A percentile compares a stretch with the other conserved stretches of the same genome.
Conservation (phyloP, 345 rosid species). For the Firmiana major region DNA sequence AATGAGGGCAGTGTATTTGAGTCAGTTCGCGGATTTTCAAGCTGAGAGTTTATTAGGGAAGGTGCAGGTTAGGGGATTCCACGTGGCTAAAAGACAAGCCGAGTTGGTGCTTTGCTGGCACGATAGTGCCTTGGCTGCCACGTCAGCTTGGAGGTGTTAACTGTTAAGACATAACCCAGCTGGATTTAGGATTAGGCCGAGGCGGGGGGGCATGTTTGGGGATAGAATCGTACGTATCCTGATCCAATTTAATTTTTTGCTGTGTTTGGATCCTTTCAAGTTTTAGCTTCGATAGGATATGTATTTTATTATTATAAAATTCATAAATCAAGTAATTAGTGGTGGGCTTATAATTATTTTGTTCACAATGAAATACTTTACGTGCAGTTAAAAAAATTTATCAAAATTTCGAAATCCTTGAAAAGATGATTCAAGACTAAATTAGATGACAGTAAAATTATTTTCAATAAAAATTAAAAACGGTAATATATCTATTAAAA, state of each 20-base stretch:
- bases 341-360: too few relatives aligned
- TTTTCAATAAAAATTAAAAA: too few relatives aligned
- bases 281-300: too few relatives aligned
- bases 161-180: background rate
- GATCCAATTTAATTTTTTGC: background rate
- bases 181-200: background rate
- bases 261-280: background rate
- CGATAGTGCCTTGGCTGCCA: constrained; percentile 67
- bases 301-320: too few relatives aligned
- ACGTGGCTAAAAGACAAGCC: constrained; percentile 78
- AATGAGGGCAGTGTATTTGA: constrained; percentile 65
- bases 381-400: too few relatives aligned
- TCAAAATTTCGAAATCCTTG: too few relatives aligned
- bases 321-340: too few relatives aligned
- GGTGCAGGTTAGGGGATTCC: constrained; percentile 80
- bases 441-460: too few relatives aligned
- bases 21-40: constrained; percentile 83
- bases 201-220: background rate
- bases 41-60: constrained; percentile 71
- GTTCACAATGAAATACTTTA: too few relatives aligned
- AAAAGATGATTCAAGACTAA: too few relatives aligned
- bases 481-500: too few relatives aligned
- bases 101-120: constrained; percentile 97
- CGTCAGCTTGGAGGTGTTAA: constrained; percentile 83
- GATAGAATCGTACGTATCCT: constrained; percentile 3